Evolutionary conservation across 139 green algal species (phyloP).

Genomic region (Protoeuglena noctilucae): DNA sequence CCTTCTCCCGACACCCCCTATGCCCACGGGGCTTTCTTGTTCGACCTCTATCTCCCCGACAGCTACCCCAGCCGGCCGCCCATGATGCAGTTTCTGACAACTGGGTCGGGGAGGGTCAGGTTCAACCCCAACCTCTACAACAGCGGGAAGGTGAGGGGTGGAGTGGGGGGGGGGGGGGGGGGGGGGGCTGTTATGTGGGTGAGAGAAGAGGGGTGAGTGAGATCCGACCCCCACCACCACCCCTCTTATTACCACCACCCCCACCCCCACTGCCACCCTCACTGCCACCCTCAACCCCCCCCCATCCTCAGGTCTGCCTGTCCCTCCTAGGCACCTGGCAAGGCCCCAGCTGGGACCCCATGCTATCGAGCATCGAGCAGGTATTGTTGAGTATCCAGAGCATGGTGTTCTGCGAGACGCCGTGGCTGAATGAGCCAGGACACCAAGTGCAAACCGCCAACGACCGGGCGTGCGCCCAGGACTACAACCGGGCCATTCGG

Average conservation of each 20-base stretch:
- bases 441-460: too few species aligned
- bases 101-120: slow-evolving; percentile 35
- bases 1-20: slow-evolving; percentile 71
- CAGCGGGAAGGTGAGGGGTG: slow-evolving; percentile 73
- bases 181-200: too few species aligned
- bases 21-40: slow-evolving; percentile 52
- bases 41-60: slow-evolving; percentile 61
- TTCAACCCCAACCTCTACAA: slow-evolving; percentile 81
- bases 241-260: too few species aligned
- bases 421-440: slow-evolving; percentile 53
- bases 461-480: too few species aligned
- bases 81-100: slow-evolving; percentile 50
- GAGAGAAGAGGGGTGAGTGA: too few species aligned
- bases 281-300: too few species aligned
- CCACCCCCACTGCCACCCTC: too few species aligned
- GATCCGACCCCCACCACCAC: too few species aligned
- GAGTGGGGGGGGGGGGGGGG: too few species aligned
- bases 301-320: too few species aligned
- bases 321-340: slow-evolving; percentile 67
- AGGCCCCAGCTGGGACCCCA: slow-evolving; percentile 44
- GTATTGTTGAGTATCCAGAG: slow-evolving; percentile 62
- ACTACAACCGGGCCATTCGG: too few species aligned
- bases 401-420: slow-evolving; percentile 42
- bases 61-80: slow-evolving; percentile 60
- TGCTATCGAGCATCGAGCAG: slow-evolving; percentile 34